phyloP scores from a whole-genome alignment of 352 stramenopile genomes.

The Globisporangium paroecandrum region DNA sequence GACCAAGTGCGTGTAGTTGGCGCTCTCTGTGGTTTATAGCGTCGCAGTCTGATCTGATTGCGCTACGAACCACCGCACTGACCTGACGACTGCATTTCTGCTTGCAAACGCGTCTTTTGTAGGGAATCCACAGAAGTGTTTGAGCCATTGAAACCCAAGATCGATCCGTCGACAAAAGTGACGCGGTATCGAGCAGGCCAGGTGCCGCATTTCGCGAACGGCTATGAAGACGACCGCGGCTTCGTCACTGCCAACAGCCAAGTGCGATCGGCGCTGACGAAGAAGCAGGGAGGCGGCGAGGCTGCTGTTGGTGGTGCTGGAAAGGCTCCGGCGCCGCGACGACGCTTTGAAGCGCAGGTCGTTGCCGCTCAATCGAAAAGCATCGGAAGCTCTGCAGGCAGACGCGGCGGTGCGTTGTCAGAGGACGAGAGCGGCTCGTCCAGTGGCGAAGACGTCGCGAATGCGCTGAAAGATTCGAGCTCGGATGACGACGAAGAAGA shows the following conservation, averaged over 20 bases:
- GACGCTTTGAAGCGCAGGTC: constrained; percentile 63
- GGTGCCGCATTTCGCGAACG: constrained; percentile 68
- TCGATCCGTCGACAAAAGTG: constrained; percentile 81
- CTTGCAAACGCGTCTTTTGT: neutral
- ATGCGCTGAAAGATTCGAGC: constrained; percentile 70
- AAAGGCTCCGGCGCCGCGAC: constrained; percentile 24
- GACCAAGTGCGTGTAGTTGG: constrained; percentile 32
- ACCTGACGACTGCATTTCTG: neutral
- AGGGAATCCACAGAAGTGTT: constrained; percentile 74
- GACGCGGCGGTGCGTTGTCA: neutral
- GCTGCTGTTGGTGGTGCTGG: neutral
- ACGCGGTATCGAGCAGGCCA: constrained; percentile 79
- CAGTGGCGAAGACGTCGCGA: constrained; percentile 32
- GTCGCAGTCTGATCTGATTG: neutral
- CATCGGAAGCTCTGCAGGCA: neutral
- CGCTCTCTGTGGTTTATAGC: neutral
- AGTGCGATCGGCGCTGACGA: constrained; percentile 37
- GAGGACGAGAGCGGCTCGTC: constrained; percentile 21
- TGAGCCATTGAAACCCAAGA: constrained; percentile 71
- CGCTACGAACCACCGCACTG: neutral
- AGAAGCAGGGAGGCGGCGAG: constrained; percentile 6
- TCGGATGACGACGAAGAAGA: constrained; percentile 77
- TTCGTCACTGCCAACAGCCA: constrained; percentile 72
- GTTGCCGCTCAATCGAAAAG: constrained; percentile 18
- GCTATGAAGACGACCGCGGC: constrained; percentile 73